Percentiles rank a stretch among this genome's conserved stretches.
Evolutionary conservation across 2,329 filamentous ascomycete species (phyloP).

Genomic region (Diaporthe citri): DNA sequence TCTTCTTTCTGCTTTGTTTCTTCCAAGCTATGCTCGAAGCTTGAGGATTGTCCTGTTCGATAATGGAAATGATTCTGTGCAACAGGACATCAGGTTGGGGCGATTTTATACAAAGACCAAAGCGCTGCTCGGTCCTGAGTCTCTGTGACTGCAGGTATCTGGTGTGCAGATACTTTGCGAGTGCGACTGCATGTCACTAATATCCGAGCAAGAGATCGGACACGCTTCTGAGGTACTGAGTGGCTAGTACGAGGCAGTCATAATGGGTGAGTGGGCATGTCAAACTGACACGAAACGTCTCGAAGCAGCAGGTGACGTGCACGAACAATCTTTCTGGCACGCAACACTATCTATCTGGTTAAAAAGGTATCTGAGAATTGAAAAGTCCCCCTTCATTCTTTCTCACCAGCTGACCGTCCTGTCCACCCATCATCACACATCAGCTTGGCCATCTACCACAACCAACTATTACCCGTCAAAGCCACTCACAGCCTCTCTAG

Average conservation of each 20-base stretch:
- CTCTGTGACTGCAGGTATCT: neutral
- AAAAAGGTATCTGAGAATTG: conserved; percentile 1
- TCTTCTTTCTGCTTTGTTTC: neutral
- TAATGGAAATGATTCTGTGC: neutral
- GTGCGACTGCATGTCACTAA: neutral
- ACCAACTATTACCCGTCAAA: neutral
- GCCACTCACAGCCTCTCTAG: neutral
- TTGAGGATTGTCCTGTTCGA: neutral
- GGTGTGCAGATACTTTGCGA: neutral
- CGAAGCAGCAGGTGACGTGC: neutral
- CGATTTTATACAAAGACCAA: neutral
- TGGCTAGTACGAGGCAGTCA: neutral
- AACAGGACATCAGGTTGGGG: neutral
- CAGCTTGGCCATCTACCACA: neutral
- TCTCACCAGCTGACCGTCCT: neutral
- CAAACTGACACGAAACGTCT: conserved; percentile 2
- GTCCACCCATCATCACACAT: neutral
- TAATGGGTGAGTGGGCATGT: neutral
- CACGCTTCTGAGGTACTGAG: neutral
- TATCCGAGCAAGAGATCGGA: neutral
- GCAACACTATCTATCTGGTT: neutral
- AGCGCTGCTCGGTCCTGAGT: neutral
- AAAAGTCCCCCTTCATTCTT: neutral
- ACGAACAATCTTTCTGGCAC: neutral
- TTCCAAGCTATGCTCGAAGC: neutral